A percentile compares a stretch with the other conserved stretches of the same genome.
These are phyloP conservation scores for Biscogniauxia sp. DNA, from an alignment of 2,329 filamentous ascomycete species.

Conservation along the genomic window DNA sequence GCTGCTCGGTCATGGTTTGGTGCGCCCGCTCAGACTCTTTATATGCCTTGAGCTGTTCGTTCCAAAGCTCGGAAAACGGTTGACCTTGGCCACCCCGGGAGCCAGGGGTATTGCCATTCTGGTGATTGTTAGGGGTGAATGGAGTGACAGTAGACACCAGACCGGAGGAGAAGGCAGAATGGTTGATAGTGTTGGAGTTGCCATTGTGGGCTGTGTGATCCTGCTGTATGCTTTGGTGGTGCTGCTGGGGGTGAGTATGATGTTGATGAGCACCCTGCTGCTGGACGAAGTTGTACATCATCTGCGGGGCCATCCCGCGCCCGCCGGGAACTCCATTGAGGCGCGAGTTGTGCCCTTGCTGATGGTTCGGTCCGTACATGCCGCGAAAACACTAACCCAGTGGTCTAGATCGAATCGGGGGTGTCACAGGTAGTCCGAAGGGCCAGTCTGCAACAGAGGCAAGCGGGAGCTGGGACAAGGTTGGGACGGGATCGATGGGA, in stretches of 20 bases:
- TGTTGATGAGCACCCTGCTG: constrained; percentile 49
- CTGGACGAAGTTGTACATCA: constrained; percentile 62
- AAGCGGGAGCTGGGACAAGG: constrained; percentile 12
- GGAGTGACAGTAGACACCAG: constrained; percentile 64
- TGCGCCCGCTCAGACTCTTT: constrained; percentile 73
- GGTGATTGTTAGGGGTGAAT: constrained; percentile 52
- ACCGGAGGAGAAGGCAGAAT: constrained; percentile 61
- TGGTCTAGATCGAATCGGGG: constrained; percentile 1
- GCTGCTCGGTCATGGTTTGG: constrained; percentile 67
- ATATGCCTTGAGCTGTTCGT: constrained; percentile 77
- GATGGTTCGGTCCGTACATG: constrained; percentile 74
- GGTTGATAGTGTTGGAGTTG: constrained; percentile 56
- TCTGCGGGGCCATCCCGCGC: constrained; percentile 51
- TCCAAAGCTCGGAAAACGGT: constrained; percentile 71
- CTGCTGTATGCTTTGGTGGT: constrained; percentile 59
- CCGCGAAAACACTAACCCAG: constrained; percentile 34
- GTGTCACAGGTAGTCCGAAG: not conserved
- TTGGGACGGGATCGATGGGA: constrained; percentile 39
- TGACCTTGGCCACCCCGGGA: constrained; percentile 50
- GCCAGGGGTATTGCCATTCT: constrained; percentile 54
- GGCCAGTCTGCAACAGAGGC: constrained; percentile 30
- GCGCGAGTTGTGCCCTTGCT: constrained; percentile 72
- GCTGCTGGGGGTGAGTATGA: constrained; percentile 59
- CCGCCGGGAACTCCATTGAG: constrained; percentile 69
- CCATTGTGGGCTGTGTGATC: constrained; percentile 55